Conservation (phyloP, 768 basidiomycete species). For the Kwoniella sp. region DNA sequence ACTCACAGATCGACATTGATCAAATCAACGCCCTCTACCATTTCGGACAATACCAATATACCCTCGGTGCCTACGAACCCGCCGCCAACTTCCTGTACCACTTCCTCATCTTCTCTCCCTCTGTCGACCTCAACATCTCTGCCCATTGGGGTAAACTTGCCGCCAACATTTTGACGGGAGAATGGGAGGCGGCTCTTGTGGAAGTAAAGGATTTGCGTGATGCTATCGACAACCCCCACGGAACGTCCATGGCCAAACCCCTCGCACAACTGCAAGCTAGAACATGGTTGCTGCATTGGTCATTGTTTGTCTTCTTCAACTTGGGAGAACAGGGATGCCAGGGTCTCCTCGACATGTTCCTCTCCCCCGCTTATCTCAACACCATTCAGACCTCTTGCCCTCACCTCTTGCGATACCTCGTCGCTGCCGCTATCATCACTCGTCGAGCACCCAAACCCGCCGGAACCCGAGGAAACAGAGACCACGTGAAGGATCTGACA, state of each 20-base stretch:
- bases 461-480: slow-evolving; percentile 69
- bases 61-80: slow-evolving; percentile 95
- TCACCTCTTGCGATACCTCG: slow-evolving; percentile 92
- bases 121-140: slow-evolving; percentile 87
- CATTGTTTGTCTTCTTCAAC: slow-evolving; percentile 97
- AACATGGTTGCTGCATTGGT: slow-evolving; percentile 97
- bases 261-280: slow-evolving; percentile 87
- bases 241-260: slow-evolving; percentile 50
- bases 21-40: slow-evolving; percentile 96
- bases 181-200: slow-evolving; percentile 91
- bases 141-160: slow-evolving; percentile 99
- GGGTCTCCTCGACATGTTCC: slow-evolving; percentile 92
- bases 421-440: slow-evolving; percentile 87
- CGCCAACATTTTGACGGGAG: slow-evolving; percentile 89
- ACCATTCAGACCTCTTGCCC: slow-evolving; percentile 95
- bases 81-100: slow-evolving; percentile 98
- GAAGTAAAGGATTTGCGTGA: slow-evolving; percentile 96
- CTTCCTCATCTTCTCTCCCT: slow-evolving; percentile 95
- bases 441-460: slow-evolving; percentile 66
- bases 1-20: slow-evolving; percentile 77
- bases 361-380: slow-evolving; percentile 93
- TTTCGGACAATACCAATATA: slow-evolving; percentile 98
- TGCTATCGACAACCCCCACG: slow-evolving; percentile 66
- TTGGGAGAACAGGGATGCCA: slow-evolving; percentile 76
- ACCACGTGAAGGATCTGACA: slow-evolving; percentile 87